Percentiles rank a stretch among this genome's conserved stretches.
These are phyloP conservation scores for Solanum pimpinellifolium DNA, from an alignment of 257 asterid genomes.

Conservation along the genomic window DNA sequence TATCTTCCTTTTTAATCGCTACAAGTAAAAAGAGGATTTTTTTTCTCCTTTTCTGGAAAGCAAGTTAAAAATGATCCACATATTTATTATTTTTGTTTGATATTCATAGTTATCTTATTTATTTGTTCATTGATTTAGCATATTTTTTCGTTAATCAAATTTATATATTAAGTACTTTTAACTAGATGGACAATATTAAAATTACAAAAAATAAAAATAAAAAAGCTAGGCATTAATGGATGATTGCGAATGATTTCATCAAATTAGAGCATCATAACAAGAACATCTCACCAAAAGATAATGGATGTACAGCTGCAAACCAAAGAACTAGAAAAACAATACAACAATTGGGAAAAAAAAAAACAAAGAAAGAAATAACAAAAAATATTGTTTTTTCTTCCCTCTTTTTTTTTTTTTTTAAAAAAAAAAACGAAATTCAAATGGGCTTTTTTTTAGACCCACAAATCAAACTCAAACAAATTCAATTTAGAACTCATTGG, in stretches of 20 bases:
- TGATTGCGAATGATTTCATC: not conserved
- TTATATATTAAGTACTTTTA: too few relatives aligned
- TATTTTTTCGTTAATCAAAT: accelerated
- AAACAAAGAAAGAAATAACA: not conserved
- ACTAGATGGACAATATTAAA: accelerated
- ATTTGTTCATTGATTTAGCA: too few relatives aligned
- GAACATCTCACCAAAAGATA: not conserved
- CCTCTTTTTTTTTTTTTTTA: too few relatives aligned
- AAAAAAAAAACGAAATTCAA: not conserved
- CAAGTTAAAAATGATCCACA: not conserved
- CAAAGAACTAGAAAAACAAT: not conserved
- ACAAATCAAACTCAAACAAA: not conserved
- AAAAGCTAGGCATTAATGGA: not conserved
- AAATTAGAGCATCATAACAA: not conserved
- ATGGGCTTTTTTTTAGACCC: not conserved
- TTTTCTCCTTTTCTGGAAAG: not conserved
- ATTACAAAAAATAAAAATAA: not conserved
- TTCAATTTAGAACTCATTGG: not conserved
- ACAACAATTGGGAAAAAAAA: not conserved
- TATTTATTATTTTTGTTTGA: not conserved
- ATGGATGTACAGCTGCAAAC: not conserved
- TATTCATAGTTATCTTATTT: not conserved
- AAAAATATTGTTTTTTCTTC: not conserved
- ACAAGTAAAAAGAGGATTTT: not conserved
- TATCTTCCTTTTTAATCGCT: not conserved